phyloP scores from a whole-genome alignment of 2,329 filamentous ascomycete species.

The Fusarium albidum region DNA sequence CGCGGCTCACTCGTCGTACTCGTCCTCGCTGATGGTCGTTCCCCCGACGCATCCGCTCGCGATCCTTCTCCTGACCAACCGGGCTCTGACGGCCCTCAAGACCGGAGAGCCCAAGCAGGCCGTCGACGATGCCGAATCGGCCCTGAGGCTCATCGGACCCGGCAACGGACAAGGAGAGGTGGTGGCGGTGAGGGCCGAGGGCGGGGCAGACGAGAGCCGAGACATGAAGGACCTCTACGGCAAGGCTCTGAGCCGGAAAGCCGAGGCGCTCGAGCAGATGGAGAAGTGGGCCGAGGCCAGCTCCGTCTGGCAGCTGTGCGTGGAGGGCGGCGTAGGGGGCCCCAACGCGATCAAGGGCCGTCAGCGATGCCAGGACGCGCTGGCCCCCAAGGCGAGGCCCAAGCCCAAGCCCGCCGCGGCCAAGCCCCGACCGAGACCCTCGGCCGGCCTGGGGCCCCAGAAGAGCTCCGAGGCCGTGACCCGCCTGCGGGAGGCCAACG shows the following conservation, averaged over 20 bases:
- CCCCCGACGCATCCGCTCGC: constrained; percentile 82
- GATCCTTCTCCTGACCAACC: constrained; percentile 91
- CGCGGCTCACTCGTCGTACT: constrained; percentile 83
- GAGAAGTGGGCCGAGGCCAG: constrained; percentile 92
- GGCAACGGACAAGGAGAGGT: constrained; percentile 81
- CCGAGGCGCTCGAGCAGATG: constrained; percentile 93
- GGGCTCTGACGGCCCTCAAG: constrained; percentile 88
- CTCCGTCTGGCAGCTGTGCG: constrained; percentile 80
- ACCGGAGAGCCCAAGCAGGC: constrained; percentile 91
- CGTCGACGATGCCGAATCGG: constrained; percentile 83
- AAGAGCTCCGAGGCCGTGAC: constrained; percentile 80
- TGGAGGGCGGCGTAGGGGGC: constrained; percentile 88
- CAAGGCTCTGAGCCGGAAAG: constrained; percentile 93
- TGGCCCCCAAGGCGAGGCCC: constrained; percentile 71
- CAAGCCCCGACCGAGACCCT: constrained; percentile 56
- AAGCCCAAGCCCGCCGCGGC: constrained; percentile 55
- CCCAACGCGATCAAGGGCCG: constrained; percentile 84
- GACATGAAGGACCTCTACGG: constrained; percentile 94
- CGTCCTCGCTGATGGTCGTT: constrained; percentile 76
- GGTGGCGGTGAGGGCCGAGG: constrained; percentile 71
- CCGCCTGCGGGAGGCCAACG: constrained; percentile 82
- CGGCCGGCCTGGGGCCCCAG: constrained; percentile 51
- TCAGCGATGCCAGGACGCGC: constrained; percentile 87
- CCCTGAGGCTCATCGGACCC: constrained; percentile 80
- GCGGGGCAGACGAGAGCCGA: constrained; percentile 69